These are phyloP conservation scores for Musa itinerans DNA, from an alignment of 176 grass and related monocot genomes.

Conservation along the genomic window DNA sequence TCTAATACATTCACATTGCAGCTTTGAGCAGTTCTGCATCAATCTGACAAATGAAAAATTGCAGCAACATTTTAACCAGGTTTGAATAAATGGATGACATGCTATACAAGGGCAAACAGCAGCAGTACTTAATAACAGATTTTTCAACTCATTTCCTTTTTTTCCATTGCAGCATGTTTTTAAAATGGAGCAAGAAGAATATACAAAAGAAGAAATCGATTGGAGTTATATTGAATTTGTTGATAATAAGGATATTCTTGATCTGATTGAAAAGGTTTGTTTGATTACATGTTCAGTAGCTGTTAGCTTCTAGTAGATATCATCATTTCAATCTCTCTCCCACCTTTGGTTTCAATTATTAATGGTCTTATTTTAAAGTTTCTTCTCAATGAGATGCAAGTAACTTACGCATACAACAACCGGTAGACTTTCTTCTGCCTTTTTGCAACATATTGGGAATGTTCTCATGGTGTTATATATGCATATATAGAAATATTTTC, in stretches of 20 bases:
- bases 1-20: conserved; percentile 36
- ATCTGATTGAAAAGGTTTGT: conserved; percentile 97
- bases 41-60: conserved; percentile 99
- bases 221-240: conserved; percentile 99
- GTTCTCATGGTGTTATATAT: not conserved
- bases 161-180: conserved; percentile 80
- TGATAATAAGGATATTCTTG: conserved; percentile 94
- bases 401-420: not conserved
- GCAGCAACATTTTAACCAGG: conserved; percentile 99
- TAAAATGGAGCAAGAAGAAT: conserved; percentile 99
- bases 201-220: conserved; percentile 95
- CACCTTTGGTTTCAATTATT: too few species aligned
- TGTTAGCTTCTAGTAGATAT: not conserved
- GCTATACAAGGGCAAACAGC: too few species aligned
- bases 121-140: conserved; percentile 7
- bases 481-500: not conserved
- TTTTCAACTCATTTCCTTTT: conserved; percentile 17
- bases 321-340: too few species aligned
- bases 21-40: conserved; percentile 99
- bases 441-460: too few species aligned
- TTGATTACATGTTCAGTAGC: conserved; percentile 15
- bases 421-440: not conserved
- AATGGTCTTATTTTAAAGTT: too few species aligned
- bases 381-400: too few species aligned
- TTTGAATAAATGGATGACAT: conserved; percentile 19